These are phyloP conservation scores for Maudiozyma serrabonitensis DNA, from an alignment of 805 yeast species.

Conservation along the genomic window DNA sequence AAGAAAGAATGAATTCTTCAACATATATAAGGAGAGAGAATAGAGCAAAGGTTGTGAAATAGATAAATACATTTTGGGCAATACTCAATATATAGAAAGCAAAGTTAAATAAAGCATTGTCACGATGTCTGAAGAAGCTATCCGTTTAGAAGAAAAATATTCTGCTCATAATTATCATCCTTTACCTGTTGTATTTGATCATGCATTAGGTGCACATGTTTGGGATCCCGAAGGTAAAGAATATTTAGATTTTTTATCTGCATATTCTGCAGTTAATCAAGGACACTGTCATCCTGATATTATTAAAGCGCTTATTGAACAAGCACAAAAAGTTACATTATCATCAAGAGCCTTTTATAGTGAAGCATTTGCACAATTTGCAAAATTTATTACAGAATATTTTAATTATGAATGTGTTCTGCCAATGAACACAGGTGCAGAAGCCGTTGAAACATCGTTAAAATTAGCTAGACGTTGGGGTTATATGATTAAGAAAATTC, in stretches of 20 bases:
- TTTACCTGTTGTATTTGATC: conserved; percentile 83
- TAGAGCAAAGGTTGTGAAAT: too few species aligned
- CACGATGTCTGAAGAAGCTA: conserved; percentile 44
- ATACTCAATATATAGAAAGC: too few species aligned
- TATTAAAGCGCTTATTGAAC: conserved; percentile 73
- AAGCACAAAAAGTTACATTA: conserved; percentile 74
- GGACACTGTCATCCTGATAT: conserved; percentile 97
- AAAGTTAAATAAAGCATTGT: conserved; percentile 39
- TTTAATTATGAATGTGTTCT: conserved; percentile 86
- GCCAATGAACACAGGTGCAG: conserved; percentile 99
- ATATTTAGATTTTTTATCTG: conserved; percentile 85
- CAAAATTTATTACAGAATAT: conserved; percentile 79
- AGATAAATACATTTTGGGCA: too few species aligned
- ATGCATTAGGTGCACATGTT: conserved; percentile 83
- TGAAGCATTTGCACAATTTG: conserved; percentile 77
- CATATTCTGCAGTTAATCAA: conserved; percentile 95
- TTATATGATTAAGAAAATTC: conserved; percentile 74
- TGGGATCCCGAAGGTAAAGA: conserved; percentile 98
- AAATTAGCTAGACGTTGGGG: conserved; percentile 98
- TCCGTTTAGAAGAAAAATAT: conserved; percentile 60
- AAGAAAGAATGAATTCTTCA: too few species aligned
- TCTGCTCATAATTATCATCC: conserved; percentile 98
- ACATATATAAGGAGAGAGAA: too few species aligned
- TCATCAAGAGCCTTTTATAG: conserved; percentile 90
- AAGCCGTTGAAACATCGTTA: conserved; percentile 92